Percentiles rank a stretch among this genome's conserved stretches.
Conservation (phyloP, 1,284 basidiomycete genomes). For the Cryptococcus amylolentus region DNA sequence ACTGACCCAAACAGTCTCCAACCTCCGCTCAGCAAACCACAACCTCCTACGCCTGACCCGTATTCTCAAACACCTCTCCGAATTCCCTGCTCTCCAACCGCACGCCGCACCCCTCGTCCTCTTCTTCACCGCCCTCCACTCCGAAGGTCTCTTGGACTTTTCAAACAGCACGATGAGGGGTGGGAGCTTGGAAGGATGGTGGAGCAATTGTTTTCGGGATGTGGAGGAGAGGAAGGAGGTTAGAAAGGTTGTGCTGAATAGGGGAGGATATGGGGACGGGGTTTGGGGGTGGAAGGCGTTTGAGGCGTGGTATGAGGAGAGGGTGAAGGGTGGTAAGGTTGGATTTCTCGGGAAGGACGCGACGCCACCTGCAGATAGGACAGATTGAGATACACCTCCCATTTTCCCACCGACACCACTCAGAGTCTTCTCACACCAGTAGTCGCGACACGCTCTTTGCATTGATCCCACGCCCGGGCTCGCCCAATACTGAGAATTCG, state of each 20-base stretch:
- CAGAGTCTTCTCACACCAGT: too few relatives aligned
- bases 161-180: constrained; percentile 50
- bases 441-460: too few relatives aligned
- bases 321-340: background rate
- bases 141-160: constrained; percentile 55
- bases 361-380: background rate
- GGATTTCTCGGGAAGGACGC: constrained; percentile 3
- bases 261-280: constrained; percentile 52
- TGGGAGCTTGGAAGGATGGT: constrained; percentile 70
- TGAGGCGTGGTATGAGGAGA: constrained; percentile 79
- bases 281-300: constrained; percentile 52
- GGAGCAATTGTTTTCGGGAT: constrained; percentile 67
- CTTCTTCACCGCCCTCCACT: constrained; percentile 66
- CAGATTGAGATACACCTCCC: too few relatives aligned
- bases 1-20: constrained; percentile 38
- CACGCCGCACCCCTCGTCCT: constrained; percentile 67
- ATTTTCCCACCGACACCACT: too few relatives aligned
- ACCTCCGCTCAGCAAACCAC: constrained; percentile 62
- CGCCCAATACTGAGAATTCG: too few relatives aligned
- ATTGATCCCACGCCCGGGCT: too few relatives aligned
- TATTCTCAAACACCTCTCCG: constrained; percentile 70
- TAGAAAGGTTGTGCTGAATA: constrained; percentile 52
- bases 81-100: constrained; percentile 48
- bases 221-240: constrained; percentile 60
- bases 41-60: constrained; percentile 74